A percentile compares a stretch with the other conserved stretches of the same genome.
phyloP scores from a whole-genome alignment of 768 basidiomycete species.

The Suillus plorans region DNA sequence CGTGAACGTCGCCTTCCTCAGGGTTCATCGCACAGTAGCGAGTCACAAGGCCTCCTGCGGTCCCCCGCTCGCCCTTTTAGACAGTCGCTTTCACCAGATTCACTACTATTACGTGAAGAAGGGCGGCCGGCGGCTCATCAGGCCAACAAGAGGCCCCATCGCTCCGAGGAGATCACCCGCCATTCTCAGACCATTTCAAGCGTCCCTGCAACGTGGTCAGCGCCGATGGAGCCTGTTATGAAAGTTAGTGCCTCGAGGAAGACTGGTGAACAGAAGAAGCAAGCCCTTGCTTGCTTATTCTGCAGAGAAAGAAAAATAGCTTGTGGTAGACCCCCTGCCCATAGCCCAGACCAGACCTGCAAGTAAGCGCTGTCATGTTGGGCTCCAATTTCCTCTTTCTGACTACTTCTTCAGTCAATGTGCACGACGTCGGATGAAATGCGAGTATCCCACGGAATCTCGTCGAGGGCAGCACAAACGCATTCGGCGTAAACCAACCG shows the following conservation, averaged over 20 bases:
- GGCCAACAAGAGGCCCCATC: constrained; percentile 29
- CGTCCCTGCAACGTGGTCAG: constrained; percentile 30
- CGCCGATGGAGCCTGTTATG: constrained; percentile 32
- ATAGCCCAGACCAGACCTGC: constrained; percentile 40
- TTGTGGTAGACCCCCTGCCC: constrained; percentile 43
- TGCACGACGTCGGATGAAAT: constrained; percentile 43
- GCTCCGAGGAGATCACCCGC: constrained; percentile 29
- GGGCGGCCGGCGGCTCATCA: constrained; percentile 17
- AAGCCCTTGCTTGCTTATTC: constrained; percentile 47
- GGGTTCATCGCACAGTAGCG: constrained; percentile 10
- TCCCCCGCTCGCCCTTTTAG: constrained; percentile 1
- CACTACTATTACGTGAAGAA: constrained; percentile 25
- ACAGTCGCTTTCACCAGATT: constrained; percentile 17
- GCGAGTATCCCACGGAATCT: constrained; percentile 50
- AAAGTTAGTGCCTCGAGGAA: constrained; percentile 30
- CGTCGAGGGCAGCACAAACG: constrained; percentile 47
- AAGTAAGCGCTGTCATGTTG: constrained; percentile 36
- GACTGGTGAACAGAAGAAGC: constrained; percentile 41
- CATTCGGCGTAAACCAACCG: constrained; percentile 29
- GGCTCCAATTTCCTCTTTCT: constrained; percentile 13
- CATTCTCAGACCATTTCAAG: constrained; percentile 26
- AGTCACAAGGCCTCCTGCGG: constrained; percentile 14
- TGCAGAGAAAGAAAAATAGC: constrained; percentile 52
- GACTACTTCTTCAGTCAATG: constrained; percentile 40
- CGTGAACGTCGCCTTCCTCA: constrained; percentile 18